Base-by-base conservation (phyloP, 805 yeast genomes). In the Metschnikowia rubicola region DNA sequence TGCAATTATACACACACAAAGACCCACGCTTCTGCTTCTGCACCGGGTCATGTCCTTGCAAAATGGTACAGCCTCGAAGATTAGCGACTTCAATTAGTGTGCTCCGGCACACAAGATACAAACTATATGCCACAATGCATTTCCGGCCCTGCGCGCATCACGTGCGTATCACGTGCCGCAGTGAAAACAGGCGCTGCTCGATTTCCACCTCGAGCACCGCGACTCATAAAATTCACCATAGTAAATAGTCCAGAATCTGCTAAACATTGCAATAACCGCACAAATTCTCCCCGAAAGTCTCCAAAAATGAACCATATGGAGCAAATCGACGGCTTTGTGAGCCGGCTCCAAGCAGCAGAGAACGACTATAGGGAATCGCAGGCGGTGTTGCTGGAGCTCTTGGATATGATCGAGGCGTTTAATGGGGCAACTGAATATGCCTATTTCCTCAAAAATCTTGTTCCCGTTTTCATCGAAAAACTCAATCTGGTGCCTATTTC, bases 361-460 rank as follows among this genome's bases (percentile, higher is more conserved):
- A 65, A 71, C 41, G 91, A 84, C 61, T 74, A 75, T 53, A 78
- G 79, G 51, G 69, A 79, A 10, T 83, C 82, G 55, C 85, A 86
- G 52, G 73, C 90, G 0, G 79, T 82, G 8, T 78, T 89, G 36
- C 81, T 90, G 4, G 97, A 92, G 64, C 71, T 92, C 38, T 78
- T 94, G 50, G 98, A 92, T 65, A 80, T 89, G 64, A 77, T 90
- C 36, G 98, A 92, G 61, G 78, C 89, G 2, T 86, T 87, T 65
- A 85, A 85, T 52, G 86, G 88, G 9, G 79, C 89, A 4, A 81
- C 81, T 19, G 97, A 91, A 56, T 89, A 90, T 64, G 90, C 85
- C 50, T 77, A 79, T 58, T 89, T 90, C 59, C 71, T 91, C 38
- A 73, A 80, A 48, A 78, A 77, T 52, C 65, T 89, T 56, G 66